Base-by-base conservation (phyloP, 768 basidiomycete genomes). In the Mycena albidolilacea region DNA sequence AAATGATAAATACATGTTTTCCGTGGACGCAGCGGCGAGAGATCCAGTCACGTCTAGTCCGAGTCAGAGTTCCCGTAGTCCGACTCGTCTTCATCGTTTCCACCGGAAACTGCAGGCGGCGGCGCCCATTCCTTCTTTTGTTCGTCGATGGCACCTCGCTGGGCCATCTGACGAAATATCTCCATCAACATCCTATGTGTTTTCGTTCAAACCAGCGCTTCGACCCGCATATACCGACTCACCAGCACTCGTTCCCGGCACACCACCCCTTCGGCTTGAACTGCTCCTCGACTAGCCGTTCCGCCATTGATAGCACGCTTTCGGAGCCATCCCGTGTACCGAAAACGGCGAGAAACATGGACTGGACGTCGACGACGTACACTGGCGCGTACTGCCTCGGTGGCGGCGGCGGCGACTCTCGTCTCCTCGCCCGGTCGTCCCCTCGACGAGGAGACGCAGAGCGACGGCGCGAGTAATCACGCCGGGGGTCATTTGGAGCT, bases 201-300 rank as follows among this genome's bases (percentile, higher is more conserved):
- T 58, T 19, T 10, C 46, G 6, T 37, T 55, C 44, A 46, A 12
- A 3, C 30, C 8, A 37, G 12, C 11, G 35, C 6, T 12, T 7
- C 7, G 39, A 15, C n/a, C 0, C 2, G 30, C 4, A 12, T 21
- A 4, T 7, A 48, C 9, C n/a, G 14, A 69, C 68, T 23, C 41
- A 70, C 72, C 58, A 62, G 52, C 64, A 65, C 67, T 75, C 74
- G 37, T 75, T 75, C 15, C 74, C 74, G 21, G 74, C 74, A 48
- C 71, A 72, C 58, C 58, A 70, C 3, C 74, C 71, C n/a, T 38
- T 15, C 8, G 48, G 50, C 44, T 19, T 5, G 38, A 43, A 61
- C 59, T 23, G 23, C 23, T 23, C 44, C 19, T 65, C 21, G 7
- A 58, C 30, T 1, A 75, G 64, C 7, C 71, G 70, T 5, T 57